A percentile compares a stretch with the other conserved stretches of the same genome.
phyloP scores from a whole-genome alignment of 2,329 filamentous ascomycete species.

The Phyllosticta citriasiana region DNA sequence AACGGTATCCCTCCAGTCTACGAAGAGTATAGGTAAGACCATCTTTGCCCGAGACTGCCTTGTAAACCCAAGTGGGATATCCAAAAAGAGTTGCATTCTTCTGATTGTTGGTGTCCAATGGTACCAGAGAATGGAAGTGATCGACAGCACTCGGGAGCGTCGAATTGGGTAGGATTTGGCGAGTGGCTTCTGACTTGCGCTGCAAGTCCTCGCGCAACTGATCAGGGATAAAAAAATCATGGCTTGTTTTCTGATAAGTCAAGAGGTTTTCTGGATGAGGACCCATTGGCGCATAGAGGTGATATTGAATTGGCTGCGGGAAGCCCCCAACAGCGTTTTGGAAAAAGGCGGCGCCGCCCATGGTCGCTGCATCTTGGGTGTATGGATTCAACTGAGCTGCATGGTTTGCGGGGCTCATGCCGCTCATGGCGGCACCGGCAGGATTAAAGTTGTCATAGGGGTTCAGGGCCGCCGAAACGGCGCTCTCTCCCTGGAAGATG shows the following conservation, averaged over 20 bases:
- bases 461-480: constrained; percentile 20
- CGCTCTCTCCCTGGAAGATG: constrained; percentile 23
- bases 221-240: constrained; percentile 88
- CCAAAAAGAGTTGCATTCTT: constrained; percentile 74
- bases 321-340: constrained; percentile 46
- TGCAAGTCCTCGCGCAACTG: constrained; percentile 79
- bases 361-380: constrained; percentile 55
- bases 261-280: constrained; percentile 72
- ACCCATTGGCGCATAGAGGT: constrained; percentile 81
- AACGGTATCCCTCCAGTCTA: constrained; percentile 75
- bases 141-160: constrained; percentile 68
- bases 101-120: constrained; percentile 71
- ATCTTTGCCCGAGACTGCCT: constrained; percentile 80
- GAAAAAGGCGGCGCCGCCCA: constrained; percentile 59
- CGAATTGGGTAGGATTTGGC: constrained; percentile 73
- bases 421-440: constrained; percentile 21
- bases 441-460: constrained; percentile 36
- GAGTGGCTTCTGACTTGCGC: constrained; percentile 73
- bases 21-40: constrained; percentile 81
- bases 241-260: constrained; percentile 74
- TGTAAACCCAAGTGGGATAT: constrained; percentile 90
- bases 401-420: constrained; percentile 28
- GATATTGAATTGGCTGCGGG: constrained; percentile 59
- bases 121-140: constrained; percentile 85
- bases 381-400: constrained; percentile 53